Base-by-base conservation (phyloP, 192 early-diverging fungal species). In the Entomortierella chlamydospora region DNA sequence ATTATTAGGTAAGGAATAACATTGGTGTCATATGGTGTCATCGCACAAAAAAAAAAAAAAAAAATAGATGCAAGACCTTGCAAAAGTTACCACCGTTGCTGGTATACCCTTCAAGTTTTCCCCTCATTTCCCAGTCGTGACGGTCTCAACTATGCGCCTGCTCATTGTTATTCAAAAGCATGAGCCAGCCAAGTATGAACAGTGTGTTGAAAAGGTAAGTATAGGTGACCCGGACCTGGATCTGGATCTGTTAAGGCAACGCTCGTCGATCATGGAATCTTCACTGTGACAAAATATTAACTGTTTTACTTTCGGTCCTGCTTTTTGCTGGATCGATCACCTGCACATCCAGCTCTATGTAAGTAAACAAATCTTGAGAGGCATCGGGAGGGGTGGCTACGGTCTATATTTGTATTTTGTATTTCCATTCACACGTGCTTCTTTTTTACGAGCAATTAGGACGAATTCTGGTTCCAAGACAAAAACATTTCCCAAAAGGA, bases 151-250 rank as follows among this genome's bases (percentile, higher is more conserved):
- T 13, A 55, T 66, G 63, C 76, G 76, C 13, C 42, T 70, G 4
- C 39, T 79, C 34, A 51, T 79, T n/a, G 63, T 30, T n/a, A 49
- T 79, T 25, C 49, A 79, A 37, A 66, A 66, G 30, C 50, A 70
- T 11, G 76, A 61, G n/a, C 41, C 76, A 22, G 56, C 31, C 47
- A 63, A 57, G 5, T 79, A 66, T 28, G 57, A 65, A 23, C 61
- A 66, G 43, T 65, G 68, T 31, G 55, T 79, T 11, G 62, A 79
- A 59, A 60, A 60, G 76, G 76, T 79, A 57, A 57, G 4, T 30
- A 31, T 34, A 57, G 17, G 30, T n/a, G n/a, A n/a, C n/a, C n/a
- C n/a, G n/a, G n/a, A n/a, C n/a, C n/a, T n/a, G n/a, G n/a, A n/a
- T n/a, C n/a, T n/a, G n/a, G n/a, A n/a, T n/a, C n/a, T n/a, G n/a